Percentiles rank a stretch among this genome's conserved stretches.
Evolutionary conservation across 345 rosid genomes (phyloP).

Genomic region (Anacardium occidentale): DNA sequence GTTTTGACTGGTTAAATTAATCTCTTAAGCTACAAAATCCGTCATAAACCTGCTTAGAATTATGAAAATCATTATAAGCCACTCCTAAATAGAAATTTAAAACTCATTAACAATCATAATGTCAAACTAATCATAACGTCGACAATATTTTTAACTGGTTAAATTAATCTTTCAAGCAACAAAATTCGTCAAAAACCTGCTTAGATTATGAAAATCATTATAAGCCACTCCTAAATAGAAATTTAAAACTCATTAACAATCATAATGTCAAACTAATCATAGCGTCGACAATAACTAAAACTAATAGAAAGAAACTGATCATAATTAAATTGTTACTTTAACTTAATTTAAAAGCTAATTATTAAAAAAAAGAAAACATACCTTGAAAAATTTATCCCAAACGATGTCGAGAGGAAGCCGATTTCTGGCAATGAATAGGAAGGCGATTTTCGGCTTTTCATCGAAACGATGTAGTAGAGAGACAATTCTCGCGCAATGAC

Average conservation of each 20-base stretch:
- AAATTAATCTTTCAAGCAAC: not conserved
- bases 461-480: slow-evolving; percentile 42
- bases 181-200: not conserved
- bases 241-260: too few species aligned
- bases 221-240: not conserved
- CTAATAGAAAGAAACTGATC: not conserved
- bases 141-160: too few species aligned
- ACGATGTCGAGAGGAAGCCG: slow-evolving; percentile 80
- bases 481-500: slow-evolving; percentile 47
- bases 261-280: too few species aligned
- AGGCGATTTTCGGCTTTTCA: slow-evolving; percentile 65
- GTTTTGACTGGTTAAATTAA: too few species aligned
- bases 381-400: slow-evolving; percentile 89
- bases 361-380: slow-evolving; percentile 18
- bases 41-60: not conserved
- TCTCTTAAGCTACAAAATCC: not conserved
- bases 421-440: slow-evolving; percentile 82
- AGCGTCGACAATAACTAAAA: not conserved
- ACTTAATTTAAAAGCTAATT: not conserved
- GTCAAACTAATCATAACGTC: too few species aligned
- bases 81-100: not conserved
- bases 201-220: not conserved
- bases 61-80: too few species aligned
- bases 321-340: not conserved
- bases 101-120: too few species aligned